A percentile compares a stretch with the other conserved stretches of the same genome.
phyloP scores from a whole-genome alignment of 768 basidiomycete genomes.

The Boletus subcaerulescens region DNA sequence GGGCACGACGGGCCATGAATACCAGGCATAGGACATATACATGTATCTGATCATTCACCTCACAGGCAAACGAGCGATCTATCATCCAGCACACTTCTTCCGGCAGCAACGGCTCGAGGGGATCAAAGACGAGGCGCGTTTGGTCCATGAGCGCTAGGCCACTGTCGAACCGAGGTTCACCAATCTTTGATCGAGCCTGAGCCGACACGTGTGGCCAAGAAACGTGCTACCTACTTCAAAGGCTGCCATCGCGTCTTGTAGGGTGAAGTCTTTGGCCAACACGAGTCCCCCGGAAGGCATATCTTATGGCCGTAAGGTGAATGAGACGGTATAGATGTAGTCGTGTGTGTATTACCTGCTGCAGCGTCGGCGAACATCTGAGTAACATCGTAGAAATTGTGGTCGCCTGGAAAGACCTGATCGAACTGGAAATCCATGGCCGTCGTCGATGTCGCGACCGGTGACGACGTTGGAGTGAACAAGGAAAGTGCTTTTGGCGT shows the following conservation, averaged over 20 bases:
- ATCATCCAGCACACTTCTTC: conserved; percentile 88
- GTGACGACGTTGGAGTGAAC: conserved; percentile 3
- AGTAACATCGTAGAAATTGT: conserved; percentile 64
- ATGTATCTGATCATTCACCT: conserved; percentile 49
- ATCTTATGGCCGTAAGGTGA: conserved; percentile 38
- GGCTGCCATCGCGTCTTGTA: conserved; percentile 92
- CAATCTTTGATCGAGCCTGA: conserved; percentile 59
- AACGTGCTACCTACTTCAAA: conserved; percentile 59
- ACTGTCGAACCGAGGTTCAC: conserved; percentile 86
- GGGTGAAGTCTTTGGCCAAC: conserved; percentile 64
- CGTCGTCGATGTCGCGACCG: conserved; percentile 4
- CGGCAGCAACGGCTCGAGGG: conserved; percentile 59
- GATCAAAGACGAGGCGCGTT: conserved; percentile 53
- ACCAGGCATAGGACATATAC: conserved; percentile 7
- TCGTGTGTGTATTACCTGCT: conserved; percentile 43
- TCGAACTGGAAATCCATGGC: conserved; percentile 19
- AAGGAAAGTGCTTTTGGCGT: neutral
- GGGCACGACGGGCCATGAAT: conserved; percentile 12
- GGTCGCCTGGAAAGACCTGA: conserved; percentile 48
- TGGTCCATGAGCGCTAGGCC: conserved; percentile 55
- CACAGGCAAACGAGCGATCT: conserved; percentile 72
- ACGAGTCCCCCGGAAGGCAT: conserved; percentile 64
- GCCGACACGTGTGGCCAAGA: conserved; percentile 9
- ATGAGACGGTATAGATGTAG: neutral
- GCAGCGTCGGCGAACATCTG: conserved; percentile 57